A percentile compares a stretch with the other conserved stretches of the same genome.
Conservation (phyloP, 371 early-diverging fungal genomes). For the Actinomucor elegans region DNA sequence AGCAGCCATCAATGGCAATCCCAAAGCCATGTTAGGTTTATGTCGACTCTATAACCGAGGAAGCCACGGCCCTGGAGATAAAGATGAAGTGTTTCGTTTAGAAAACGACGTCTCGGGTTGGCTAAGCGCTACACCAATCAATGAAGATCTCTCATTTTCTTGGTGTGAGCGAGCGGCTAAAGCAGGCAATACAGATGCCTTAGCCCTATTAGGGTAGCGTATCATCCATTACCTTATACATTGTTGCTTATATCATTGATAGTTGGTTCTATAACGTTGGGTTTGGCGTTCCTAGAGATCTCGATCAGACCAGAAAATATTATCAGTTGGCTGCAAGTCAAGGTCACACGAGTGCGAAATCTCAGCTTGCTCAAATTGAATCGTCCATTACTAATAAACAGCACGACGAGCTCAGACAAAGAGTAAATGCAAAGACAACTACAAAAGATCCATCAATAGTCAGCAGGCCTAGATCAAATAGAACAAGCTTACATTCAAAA, state of each 20-base stretch:
- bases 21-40: slow-evolving; percentile 37
- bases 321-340: slow-evolving; percentile 32
- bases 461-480: no score
- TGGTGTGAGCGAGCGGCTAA: slow-evolving; percentile 43
- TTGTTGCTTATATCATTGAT: neutral
- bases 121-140: slow-evolving; percentile 22
- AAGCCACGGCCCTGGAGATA: slow-evolving; percentile 33
- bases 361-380: neutral
- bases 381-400: slow-evolving; percentile 18
- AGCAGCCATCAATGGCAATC: slow-evolving; percentile 22
- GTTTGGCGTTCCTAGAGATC: slow-evolving; percentile 33
- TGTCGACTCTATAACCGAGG: slow-evolving; percentile 35
- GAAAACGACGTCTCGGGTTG: slow-evolving; percentile 36
- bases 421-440: neutral
- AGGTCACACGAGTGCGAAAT: slow-evolving; percentile 21
- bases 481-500: no score
- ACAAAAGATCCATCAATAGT: no score
- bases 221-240: no score
- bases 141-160: slow-evolving; percentile 46
- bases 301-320: slow-evolving; percentile 18
- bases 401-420: slow-evolving; percentile 12
- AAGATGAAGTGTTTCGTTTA: slow-evolving; percentile 15
- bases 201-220: slow-evolving; percentile 36
- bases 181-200: slow-evolving; percentile 25
- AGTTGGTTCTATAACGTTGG: slow-evolving; percentile 47